Evolutionary conservation across 148 eudicot genomes (phyloP).

Genomic region (Silene uniflora): DNA sequence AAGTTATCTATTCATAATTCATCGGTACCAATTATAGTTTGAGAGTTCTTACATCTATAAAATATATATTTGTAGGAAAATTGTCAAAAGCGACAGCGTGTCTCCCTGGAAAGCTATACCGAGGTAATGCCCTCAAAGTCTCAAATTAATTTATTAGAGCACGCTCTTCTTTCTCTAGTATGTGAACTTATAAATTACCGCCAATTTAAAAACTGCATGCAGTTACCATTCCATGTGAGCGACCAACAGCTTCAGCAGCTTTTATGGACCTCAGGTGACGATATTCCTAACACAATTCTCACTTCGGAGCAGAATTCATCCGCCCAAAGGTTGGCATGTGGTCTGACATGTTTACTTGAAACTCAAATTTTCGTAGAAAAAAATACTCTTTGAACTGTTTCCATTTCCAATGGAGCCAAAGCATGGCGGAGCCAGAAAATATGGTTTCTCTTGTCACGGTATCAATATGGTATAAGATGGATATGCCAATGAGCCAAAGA

Average conservation of each 20-base stretch:
- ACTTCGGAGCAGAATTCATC: constrained; percentile 27
- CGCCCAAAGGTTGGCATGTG: constrained; percentile 32
- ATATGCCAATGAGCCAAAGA: too few relatives aligned
- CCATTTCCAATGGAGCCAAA: not conserved
- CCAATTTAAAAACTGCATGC: constrained; percentile 8
- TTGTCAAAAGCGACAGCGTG: constrained; percentile 19
- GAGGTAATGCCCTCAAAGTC: constrained; percentile 21
- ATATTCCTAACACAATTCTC: constrained; percentile 20
- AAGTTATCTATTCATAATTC: constrained; percentile 1
- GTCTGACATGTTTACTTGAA: not conserved
- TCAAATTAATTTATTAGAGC: not conserved
- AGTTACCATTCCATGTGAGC: constrained; percentile 21
- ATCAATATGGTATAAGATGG: too few relatives aligned
- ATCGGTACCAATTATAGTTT: not conserved
- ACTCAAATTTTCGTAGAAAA: not conserved
- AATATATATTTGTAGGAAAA: constrained; percentile 15
- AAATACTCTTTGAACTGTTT: not conserved
- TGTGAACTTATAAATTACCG: not conserved
- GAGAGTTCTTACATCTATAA: not conserved
- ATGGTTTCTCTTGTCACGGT: too few relatives aligned
- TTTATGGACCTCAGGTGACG: constrained; percentile 32
- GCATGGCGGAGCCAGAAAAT: too few relatives aligned
- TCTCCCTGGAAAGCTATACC: constrained; percentile 22
- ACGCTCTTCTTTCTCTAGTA: not conserved
- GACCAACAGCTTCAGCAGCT: constrained; percentile 33